Percentiles rank a stretch among this genome's conserved stretches.
phyloP scores from a whole-genome alignment of 2,329 filamentous ascomycete species.

The Biscogniauxia sp. region DNA sequence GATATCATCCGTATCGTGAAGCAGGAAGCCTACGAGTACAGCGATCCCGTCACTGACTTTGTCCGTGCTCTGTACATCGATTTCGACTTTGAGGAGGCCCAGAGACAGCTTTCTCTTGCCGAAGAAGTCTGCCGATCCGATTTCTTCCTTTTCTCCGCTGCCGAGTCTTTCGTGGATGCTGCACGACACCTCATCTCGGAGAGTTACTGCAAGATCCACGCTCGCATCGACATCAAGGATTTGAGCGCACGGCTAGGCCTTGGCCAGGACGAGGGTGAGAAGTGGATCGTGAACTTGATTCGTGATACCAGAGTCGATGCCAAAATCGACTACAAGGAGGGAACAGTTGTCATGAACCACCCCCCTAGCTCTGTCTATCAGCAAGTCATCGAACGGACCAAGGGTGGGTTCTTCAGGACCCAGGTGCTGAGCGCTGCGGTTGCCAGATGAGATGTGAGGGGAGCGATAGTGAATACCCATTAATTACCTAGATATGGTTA shows the following conservation, averaged over 20 bases:
- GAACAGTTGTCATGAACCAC: conserved; percentile 99
- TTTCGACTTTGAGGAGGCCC: conserved; percentile 97
- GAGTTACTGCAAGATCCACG: conserved; percentile 99
- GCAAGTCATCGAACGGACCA: conserved; percentile 98
- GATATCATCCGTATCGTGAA: conserved; percentile 92
- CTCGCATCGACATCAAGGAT: conserved; percentile 97
- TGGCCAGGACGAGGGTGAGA: conserved; percentile 93
- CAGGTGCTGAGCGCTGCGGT: conserved; percentile 80
- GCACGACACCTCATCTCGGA: conserved; percentile 97
- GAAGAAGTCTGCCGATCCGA: conserved; percentile 90
- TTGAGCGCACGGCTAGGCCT: conserved; percentile 88
- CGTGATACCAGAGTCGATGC: conserved; percentile 95
- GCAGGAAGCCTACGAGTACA: conserved; percentile 97
- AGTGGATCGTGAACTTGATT: conserved; percentile 99
- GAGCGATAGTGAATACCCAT: conserved; percentile 20
- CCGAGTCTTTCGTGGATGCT: conserved; percentile 88
- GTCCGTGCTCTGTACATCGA: conserved; percentile 92
- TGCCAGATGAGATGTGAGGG: conserved; percentile 42
- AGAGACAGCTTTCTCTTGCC: conserved; percentile 79
- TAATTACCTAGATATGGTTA: conserved; percentile 17
- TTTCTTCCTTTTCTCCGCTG: conserved; percentile 87
- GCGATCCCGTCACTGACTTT: conserved; percentile 93
- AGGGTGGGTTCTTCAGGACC: conserved; percentile 97
- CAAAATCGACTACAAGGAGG: conserved; percentile 99
- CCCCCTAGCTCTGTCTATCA: conserved; percentile 98